Evolutionary conservation across 2,329 filamentous ascomycete species (phyloP).

Genomic region (Exophiala alcalophila): DNA sequence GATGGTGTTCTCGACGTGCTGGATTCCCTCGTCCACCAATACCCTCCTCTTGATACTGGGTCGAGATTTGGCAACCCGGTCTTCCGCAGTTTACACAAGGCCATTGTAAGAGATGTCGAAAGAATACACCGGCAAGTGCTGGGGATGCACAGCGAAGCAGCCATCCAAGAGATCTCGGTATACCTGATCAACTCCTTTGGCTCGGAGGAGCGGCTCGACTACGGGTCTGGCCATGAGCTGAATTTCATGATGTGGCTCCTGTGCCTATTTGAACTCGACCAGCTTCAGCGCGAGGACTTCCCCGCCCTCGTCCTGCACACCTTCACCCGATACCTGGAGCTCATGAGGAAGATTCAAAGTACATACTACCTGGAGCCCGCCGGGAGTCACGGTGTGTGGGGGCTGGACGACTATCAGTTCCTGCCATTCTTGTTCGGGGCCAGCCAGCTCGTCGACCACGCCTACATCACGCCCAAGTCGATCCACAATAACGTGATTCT

Average conservation of each 20-base stretch:
- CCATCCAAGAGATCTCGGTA: constrained; percentile 68
- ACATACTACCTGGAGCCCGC: constrained; percentile 97
- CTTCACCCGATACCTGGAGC: constrained; percentile 74
- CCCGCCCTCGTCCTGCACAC: constrained; percentile 70
- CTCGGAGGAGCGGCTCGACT: constrained; percentile 84
- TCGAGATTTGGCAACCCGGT: constrained; percentile 93
- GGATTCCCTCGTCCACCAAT: constrained; percentile 62
- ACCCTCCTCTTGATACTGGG: constrained; percentile 81
- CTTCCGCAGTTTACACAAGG: constrained; percentile 75
- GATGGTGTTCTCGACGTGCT: constrained; percentile 68
- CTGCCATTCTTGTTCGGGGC: constrained; percentile 93
- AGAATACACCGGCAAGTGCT: constrained; percentile 44
- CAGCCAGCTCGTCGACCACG: constrained; percentile 81
- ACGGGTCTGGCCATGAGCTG: constrained; percentile 93
- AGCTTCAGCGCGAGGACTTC: constrained; percentile 66
- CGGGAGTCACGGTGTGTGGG: constrained; percentile 96
- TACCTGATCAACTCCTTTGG: constrained; percentile 85
- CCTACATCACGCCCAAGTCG: constrained; percentile 69
- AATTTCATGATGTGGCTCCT: constrained; percentile 97
- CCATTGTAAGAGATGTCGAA: constrained; percentile 40
- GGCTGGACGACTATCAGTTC: constrained; percentile 95
- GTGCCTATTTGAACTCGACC: constrained; percentile 77
- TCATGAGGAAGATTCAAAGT: constrained; percentile 85
- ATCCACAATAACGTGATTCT: constrained; percentile 87
- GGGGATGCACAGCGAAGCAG: constrained; percentile 42